Evolutionary conservation across 2,329 filamentous ascomycete genomes (phyloP), one percentile per base, ranked within the genome.

Genomic region (Aspergillus flavus): DNA sequence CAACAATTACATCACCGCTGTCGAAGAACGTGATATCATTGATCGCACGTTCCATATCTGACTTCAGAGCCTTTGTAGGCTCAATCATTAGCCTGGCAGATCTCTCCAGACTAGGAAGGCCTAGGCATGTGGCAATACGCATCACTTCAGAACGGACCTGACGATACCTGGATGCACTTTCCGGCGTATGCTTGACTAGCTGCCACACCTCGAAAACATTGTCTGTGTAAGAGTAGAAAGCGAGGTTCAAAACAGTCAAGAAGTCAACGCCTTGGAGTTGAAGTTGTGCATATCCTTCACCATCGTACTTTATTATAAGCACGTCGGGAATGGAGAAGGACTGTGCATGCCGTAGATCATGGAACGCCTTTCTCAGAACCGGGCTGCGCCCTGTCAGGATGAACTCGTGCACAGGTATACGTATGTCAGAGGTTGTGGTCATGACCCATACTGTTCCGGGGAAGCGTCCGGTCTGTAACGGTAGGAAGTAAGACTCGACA

Each of bases 61-160:
- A 73, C 68, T 90, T 84, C 71, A 97, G 79, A 19, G 85, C 88
- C 56, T 80, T 84, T 62, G 86, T 82, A 0, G 91, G 86, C 41
- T 85, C 82, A 6, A 85, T 86, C 85, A 96, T 93, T 41, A 92
- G 81, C 55, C 93, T 88, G 0, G 91, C 91, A 21, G 92, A 90
- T 48, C 88, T 85, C 78, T 97, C 94, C 4, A 98, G 82, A 36
- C 85, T 87, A 19, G 80, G 76, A 75, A 98, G 84, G 16, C 90
- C 87, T 1, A 98, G 83, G 61, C 86, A 85, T 1, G 86, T 86
- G 11, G 92, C 90, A n/a, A 94, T 71, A 67, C 89, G 94, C 89
- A 97, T 95, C n/a, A 98, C 81, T 73, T 98, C 94, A 0, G 83
- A 85, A 23, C 94, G 89, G 21, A 96, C 85, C 71, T 94, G 89